Evolutionary conservation across 2,329 filamentous ascomycete genomes (phyloP).

Genomic region (Rhynchosporium graminicola): DNA sequence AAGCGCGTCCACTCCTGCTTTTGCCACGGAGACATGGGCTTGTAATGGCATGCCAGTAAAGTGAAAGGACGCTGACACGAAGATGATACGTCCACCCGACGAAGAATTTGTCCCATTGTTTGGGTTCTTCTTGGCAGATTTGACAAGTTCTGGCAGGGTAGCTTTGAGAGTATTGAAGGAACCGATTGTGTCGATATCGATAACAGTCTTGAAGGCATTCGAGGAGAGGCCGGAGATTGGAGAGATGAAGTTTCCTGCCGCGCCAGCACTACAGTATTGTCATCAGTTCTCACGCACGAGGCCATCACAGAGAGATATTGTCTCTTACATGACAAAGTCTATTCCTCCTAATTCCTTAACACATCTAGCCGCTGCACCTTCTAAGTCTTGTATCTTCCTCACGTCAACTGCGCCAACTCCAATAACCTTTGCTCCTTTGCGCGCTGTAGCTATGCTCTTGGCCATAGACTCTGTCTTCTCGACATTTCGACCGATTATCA

Average conservation of each 20-base stretch:
- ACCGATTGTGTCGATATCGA: constrained; percentile 93
- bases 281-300: background rate
- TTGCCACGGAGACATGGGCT: constrained; percentile 86
- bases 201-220: constrained; percentile 93
- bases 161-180: constrained; percentile 96
- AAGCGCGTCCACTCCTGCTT: constrained; percentile 86
- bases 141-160: constrained; percentile 76
- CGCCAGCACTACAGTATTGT: constrained; percentile 67
- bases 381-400: constrained; percentile 68
- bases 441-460: constrained; percentile 76
- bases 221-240: constrained; percentile 77
- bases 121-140: constrained; percentile 65
- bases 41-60: constrained; percentile 86
- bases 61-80: constrained; percentile 88
- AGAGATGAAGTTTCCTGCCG: constrained; percentile 92
- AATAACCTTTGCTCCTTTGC: constrained; percentile 79
- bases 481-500: constrained; percentile 86
- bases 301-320: background rate
- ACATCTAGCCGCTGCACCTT: constrained; percentile 76
- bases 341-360: constrained; percentile 82
- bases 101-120: constrained; percentile 58
- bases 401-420: constrained; percentile 83
- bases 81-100: constrained; percentile 80
- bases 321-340: constrained; percentile 85
- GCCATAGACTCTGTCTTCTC: constrained; percentile 84